A percentile compares a stretch with the other conserved stretches of the same genome.
Conservation (phyloP, 257 asterid species). For the Solanum sejunctum region DNA sequence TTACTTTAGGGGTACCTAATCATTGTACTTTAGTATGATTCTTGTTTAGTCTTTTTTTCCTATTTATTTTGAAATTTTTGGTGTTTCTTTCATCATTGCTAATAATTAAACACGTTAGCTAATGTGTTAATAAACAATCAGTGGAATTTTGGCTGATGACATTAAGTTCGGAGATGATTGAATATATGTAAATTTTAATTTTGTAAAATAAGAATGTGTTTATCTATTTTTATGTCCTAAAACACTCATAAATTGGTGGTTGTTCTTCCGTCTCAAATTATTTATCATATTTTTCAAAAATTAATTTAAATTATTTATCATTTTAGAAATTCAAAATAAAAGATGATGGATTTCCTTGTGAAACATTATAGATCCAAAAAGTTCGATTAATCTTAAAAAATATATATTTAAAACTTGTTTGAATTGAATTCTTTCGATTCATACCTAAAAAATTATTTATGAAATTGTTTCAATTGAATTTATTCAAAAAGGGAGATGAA, state of each 20-base stretch:
- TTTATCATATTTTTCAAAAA: background rate
- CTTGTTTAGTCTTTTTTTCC: background rate
- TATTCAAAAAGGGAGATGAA: no score
- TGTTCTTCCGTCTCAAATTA: rapidly evolving
- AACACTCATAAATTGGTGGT: background rate
- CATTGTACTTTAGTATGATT: background rate
- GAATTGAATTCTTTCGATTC: no score
- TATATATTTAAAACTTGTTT: no score
- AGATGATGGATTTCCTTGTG: no score
- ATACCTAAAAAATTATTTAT: no score
- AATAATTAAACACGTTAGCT: background rate
- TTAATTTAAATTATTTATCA: background rate
- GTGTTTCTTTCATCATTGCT: background rate
- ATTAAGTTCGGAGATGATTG: no score
- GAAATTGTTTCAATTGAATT: no score
- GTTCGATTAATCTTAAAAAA: no score
- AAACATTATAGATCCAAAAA: no score
- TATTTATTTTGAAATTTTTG: background rate
- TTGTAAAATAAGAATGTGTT: background rate
- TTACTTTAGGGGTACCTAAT: background rate
- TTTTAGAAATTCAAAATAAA: background rate
- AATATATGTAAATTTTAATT: no score
- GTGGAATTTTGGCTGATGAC: background rate
- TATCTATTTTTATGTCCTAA: background rate
- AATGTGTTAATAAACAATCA: background rate